Percentiles rank a stretch among this genome's conserved stretches.
These are phyloP conservation scores for Durio zibethinus DNA, from an alignment of 345 rosid species.

Conservation along the genomic window DNA sequence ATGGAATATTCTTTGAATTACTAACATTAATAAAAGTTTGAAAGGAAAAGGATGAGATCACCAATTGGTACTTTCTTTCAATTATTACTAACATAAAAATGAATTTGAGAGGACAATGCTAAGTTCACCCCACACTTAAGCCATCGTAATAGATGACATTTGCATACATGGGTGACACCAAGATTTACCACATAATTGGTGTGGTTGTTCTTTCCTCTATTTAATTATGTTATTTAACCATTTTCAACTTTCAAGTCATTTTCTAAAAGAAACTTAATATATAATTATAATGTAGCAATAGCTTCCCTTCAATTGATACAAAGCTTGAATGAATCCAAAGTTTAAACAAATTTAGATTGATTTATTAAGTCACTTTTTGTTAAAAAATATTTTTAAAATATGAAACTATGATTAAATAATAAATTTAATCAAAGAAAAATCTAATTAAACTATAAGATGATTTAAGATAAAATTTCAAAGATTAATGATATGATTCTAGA, in stretches of 20 bases:
- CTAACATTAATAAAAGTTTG: neutral
- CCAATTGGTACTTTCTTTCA: neutral
- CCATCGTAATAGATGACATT: no score
- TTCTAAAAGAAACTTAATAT: neutral
- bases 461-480: no score
- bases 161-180: neutral
- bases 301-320: no score
- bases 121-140: neutral
- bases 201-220: neutral
- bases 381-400: no score
- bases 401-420: no score
- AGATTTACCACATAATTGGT: neutral
- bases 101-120: neutral
- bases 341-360: no score
- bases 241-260: neutral
- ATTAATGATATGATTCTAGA: no score
- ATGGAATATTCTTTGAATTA: neutral
- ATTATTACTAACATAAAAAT: neutral
- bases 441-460: no score
- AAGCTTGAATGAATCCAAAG: no score
- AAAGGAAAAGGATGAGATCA: neutral
- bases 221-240: neutral
- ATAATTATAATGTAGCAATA: no score
- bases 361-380: no score
- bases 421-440: no score